phyloP scores from a whole-genome alignment of 2,329 filamentous ascomycete genomes.

The Penicillium sp. region DNA sequence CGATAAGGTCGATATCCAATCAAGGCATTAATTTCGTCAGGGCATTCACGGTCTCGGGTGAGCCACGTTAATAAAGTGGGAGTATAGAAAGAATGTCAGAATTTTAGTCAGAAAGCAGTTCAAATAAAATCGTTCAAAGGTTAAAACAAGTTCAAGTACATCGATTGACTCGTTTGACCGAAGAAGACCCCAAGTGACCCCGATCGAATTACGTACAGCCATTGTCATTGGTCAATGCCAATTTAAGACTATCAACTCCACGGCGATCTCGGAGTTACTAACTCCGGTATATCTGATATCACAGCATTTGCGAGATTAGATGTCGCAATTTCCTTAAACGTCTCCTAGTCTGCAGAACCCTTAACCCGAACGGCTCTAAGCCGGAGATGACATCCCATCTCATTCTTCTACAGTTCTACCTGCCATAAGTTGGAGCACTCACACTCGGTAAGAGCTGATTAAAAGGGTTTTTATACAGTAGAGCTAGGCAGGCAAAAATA shows the following conservation, averaged over 20 bases:
- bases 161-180: slow-evolving; percentile 7
- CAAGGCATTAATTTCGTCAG: slow-evolving; percentile 7
- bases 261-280: background rate
- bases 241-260: slow-evolving; percentile 1
- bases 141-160: background rate
- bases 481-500: too few relatives aligned
- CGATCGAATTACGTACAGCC: slow-evolving; percentile 7
- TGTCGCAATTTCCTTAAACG: background rate
- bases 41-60: background rate
- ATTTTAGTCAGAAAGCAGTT: too few relatives aligned
- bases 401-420: too few relatives aligned
- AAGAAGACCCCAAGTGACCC: slow-evolving; percentile 5
- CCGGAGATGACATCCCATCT: too few relatives aligned
- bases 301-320: too few relatives aligned
- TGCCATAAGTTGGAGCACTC: too few relatives aligned
- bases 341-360: too few relatives aligned
- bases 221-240: slow-evolving; percentile 6
- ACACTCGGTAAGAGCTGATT: too few relatives aligned
- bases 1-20: background rate
- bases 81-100: background rate
- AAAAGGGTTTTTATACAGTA: too few relatives aligned
- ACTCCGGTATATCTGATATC: background rate
- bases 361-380: too few relatives aligned
- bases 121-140: background rate
- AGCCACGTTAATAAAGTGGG: background rate